A percentile compares a stretch with the other conserved stretches of the same genome.
phyloP scores from a whole-genome alignment of 495 filamentous ascomycete genomes.

The Talaromyces proteolyticus region DNA sequence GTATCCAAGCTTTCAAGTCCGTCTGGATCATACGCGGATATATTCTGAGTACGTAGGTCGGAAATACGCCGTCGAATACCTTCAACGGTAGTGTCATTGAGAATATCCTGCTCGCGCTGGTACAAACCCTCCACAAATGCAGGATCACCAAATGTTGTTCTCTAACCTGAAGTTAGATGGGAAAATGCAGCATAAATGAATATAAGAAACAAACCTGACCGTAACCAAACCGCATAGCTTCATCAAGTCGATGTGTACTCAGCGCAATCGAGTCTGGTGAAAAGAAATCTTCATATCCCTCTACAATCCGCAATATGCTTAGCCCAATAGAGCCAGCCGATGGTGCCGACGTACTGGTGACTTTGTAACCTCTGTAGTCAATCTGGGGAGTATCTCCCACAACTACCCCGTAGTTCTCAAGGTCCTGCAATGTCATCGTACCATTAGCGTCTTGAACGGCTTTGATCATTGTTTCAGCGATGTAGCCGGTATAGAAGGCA shows the following conservation, averaged over 20 bases:
- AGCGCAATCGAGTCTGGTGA: constrained; percentile 45
- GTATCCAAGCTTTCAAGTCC: constrained; percentile 57
- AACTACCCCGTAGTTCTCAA: constrained; percentile 61
- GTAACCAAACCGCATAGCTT: constrained; percentile 85
- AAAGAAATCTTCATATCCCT: constrained; percentile 61
- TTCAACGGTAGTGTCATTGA: constrained; percentile 50
- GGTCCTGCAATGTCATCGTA: constrained; percentile 76
- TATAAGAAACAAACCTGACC: constrained; percentile 41
- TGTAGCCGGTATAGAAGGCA: constrained; percentile 70
- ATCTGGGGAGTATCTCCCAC: constrained; percentile 58
- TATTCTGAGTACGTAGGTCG: constrained; percentile 60
- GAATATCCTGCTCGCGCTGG: constrained; percentile 60
- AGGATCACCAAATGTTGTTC: constrained; percentile 72
- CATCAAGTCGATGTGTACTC: constrained; percentile 74
- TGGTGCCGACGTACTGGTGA: constrained; percentile 66
- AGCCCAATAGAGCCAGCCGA: constrained; percentile 68
- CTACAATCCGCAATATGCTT: constrained; percentile 69
- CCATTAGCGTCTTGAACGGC: constrained; percentile 61
- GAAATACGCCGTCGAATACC: constrained; percentile 60
- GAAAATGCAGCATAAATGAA: neutral
- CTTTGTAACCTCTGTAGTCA: constrained; percentile 61
- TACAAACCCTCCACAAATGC: constrained; percentile 57
- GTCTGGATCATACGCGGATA: constrained; percentile 63
- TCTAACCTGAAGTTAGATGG: constrained; percentile 25
- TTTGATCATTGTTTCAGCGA: constrained; percentile 67